Conservation (phyloP, 2,329 filamentous ascomycete genomes). For the Fusarium vanettenii region DNA sequence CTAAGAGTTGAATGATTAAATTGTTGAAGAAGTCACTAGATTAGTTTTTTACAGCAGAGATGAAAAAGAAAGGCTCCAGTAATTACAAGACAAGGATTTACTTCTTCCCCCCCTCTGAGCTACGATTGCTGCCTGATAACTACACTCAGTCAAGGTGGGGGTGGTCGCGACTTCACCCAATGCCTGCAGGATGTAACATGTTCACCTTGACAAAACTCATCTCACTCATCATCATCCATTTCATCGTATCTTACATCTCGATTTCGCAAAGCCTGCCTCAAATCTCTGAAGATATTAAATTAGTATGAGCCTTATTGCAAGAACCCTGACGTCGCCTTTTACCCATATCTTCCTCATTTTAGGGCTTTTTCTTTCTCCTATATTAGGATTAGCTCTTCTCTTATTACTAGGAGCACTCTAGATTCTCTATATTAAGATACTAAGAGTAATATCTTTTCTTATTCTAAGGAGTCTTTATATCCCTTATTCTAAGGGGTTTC, state of each 20-base stretch:
- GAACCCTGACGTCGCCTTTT: background rate
- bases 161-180: background rate
- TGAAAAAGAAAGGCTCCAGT: background rate
- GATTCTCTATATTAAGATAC: too few relatives aligned
- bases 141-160: background rate
- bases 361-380: too few relatives aligned
- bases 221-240: background rate
- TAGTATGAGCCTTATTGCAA: background rate
- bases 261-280: background rate
- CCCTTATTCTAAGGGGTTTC: too few relatives aligned
- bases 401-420: too few relatives aligned
- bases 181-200: background rate
- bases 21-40: background rate
- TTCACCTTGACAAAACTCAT: too few relatives aligned
- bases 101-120: background rate
- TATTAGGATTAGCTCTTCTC: too few relatives aligned
- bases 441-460: too few relatives aligned
- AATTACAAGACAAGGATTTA: background rate
- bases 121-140: background rate
- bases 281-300: background rate
- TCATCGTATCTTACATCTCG: background rate
- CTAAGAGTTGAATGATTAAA: background rate
- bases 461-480: too few relatives aligned
- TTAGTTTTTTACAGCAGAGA: too few relatives aligned
- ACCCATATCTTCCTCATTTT: background rate